A percentile compares a stretch with the other conserved stretches of the same genome.
phyloP scores from a whole-genome alignment of 257 asterid genomes.

The Forsythia viridissima region DNA sequence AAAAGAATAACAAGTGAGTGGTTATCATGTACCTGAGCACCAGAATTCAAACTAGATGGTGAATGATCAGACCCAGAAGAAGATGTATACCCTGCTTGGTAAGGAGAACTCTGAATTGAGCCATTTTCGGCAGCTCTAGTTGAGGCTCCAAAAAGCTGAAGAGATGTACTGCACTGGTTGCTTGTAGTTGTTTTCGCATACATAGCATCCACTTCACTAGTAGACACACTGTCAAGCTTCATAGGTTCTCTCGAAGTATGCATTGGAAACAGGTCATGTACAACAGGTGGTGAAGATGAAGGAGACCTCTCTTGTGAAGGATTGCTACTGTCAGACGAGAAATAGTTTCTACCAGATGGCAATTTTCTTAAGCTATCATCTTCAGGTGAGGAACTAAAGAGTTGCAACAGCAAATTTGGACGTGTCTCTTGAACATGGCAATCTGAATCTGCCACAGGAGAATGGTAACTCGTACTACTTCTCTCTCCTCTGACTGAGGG shows the following conservation, averaged over 20 bases:
- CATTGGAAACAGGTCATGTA: conserved; percentile 68
- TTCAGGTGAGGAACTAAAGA: conserved; percentile 68
- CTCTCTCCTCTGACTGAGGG: conserved; percentile 52
- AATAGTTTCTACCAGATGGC: conserved; percentile 46
- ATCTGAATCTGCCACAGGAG: conserved; percentile 59
- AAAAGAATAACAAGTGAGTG: conserved; percentile 8
- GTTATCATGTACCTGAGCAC: conserved; percentile 52
- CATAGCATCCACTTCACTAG: conserved; percentile 37
- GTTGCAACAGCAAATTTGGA: conserved; percentile 52
- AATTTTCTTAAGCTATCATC: conserved; percentile 41
- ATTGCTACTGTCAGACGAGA: conserved; percentile 72
- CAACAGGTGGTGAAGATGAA: conserved; percentile 66
- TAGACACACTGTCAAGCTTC: conserved; percentile 40
- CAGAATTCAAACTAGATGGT: conserved; percentile 68
- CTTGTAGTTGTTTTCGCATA: conserved; percentile 35
- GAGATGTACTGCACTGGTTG: conserved; percentile 53
- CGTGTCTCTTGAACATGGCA: conserved; percentile 40
- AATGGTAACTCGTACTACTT: conserved; percentile 56
- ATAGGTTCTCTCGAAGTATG: conserved; percentile 43
- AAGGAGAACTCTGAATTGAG: conserved; percentile 56
- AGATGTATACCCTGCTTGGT: conserved; percentile 64
- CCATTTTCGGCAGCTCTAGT: conserved; percentile 41
- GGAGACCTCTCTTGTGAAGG: conserved; percentile 72
- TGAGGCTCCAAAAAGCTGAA: conserved; percentile 71
- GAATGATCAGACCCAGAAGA: conserved; percentile 85